Percentiles rank a stretch among this genome's conserved stretches.
These are phyloP conservation scores for Claviceps lovelessii DNA, from an alignment of 2,329 filamentous ascomycete genomes.

Conservation along the genomic window DNA sequence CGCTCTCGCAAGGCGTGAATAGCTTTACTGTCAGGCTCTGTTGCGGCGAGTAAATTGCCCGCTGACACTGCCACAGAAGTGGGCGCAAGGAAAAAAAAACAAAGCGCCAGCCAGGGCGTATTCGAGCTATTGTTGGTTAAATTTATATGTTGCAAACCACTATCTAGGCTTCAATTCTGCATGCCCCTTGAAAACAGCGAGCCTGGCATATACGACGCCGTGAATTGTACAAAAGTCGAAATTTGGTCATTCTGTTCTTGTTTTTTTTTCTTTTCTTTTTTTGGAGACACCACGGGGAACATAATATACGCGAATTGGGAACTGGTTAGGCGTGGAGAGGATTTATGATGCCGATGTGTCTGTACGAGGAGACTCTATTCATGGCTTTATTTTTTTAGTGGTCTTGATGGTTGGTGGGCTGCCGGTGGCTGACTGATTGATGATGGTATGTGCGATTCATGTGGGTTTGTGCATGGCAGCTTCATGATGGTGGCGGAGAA, in stretches of 20 bases:
- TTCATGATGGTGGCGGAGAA: conserved; percentile 5
- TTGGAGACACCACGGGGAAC: conserved; percentile 1
- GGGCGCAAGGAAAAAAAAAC: not conserved
- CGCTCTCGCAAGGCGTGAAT: conserved; percentile 53
- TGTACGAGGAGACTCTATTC: conserved; percentile 9
- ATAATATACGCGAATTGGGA: conserved; percentile 1
- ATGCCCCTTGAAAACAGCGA: not conserved
- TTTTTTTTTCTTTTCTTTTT: not conserved
- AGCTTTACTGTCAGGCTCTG: not conserved
- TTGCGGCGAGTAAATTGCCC: not conserved
- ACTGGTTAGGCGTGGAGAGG: not conserved
- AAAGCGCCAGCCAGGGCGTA: not conserved
- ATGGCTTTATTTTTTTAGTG: conserved; percentile 13
- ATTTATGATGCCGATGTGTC: not conserved
- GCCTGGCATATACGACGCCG: not conserved
- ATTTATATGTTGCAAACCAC: not conserved
- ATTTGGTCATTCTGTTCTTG: not conserved
- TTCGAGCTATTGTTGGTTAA: not conserved
- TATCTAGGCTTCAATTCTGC: not conserved
- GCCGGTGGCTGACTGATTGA: conserved; percentile 13
- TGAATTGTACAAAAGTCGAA: conserved; percentile 4
- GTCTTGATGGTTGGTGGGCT: conserved; percentile 17
- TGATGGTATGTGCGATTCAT: conserved; percentile 14
- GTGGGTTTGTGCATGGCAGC: conserved; percentile 6
- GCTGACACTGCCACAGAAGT: not conserved